These are phyloP conservation scores for Punctularia strigosozonata DNA, from an alignment of 768 basidiomycete species.

Conservation along the genomic window DNA sequence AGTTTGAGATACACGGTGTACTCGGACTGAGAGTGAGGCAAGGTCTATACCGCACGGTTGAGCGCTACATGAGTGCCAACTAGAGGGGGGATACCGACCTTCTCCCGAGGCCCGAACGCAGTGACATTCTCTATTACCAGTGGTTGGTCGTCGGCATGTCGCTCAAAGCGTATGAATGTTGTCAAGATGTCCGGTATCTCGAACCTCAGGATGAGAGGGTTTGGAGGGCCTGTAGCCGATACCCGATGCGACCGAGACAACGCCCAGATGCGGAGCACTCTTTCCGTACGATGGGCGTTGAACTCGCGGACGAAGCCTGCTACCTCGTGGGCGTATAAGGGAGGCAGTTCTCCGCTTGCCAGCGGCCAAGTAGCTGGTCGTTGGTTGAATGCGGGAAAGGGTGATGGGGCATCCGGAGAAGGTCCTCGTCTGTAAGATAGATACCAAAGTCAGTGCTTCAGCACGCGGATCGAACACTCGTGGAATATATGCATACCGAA, in stretches of 20 bases:
- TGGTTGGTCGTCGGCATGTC: slow-evolving; percentile 17
- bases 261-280: slow-evolving; percentile 46
- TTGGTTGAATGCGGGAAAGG: slow-evolving; percentile 37
- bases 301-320: slow-evolving; percentile 44
- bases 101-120: slow-evolving; percentile 67
- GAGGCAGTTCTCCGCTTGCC: slow-evolving; percentile 21
- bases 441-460: neutral
- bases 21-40: slow-evolving; percentile 58
- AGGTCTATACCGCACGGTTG: slow-evolving; percentile 29
- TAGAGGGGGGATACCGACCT: slow-evolving; percentile 25
- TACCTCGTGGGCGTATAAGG: slow-evolving; percentile 34
- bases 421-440: slow-evolving; percentile 27
- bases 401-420: slow-evolving; percentile 51
- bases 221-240: slow-evolving; percentile 4
- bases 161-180: slow-evolving; percentile 40
- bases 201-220: slow-evolving; percentile 41
- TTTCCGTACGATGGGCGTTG: slow-evolving; percentile 30
- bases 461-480: neutral
- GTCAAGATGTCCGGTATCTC: slow-evolving; percentile 53
- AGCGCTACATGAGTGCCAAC: neutral
- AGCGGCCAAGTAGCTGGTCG: slow-evolving; percentile 24
- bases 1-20: slow-evolving; percentile 53
- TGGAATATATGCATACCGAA: slow-evolving; percentile 31
- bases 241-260: slow-evolving; percentile 10
- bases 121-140: slow-evolving; percentile 50